A percentile compares a stretch with the other conserved stretches of the same genome.
Conservation (phyloP, 768 basidiomycete species). For the Mycena rebaudengoi region DNA sequence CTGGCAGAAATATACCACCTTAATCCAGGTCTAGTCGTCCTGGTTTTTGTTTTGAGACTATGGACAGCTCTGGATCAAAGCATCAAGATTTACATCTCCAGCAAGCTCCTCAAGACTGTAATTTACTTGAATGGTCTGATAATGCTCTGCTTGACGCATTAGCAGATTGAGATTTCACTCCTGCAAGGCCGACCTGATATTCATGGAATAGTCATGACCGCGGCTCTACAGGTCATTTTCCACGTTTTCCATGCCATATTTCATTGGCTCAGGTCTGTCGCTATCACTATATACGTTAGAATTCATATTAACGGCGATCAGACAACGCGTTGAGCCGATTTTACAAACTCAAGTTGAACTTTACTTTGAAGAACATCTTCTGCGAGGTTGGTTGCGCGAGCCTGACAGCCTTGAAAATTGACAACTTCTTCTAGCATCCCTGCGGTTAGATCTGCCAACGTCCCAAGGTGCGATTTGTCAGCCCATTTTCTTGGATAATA, state of each 20-base stretch:
- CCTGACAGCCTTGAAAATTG: no score
- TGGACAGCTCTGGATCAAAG: slow-evolving; percentile 11
- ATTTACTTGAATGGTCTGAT: no score
- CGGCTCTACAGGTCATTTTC: not conserved
- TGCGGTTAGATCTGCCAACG: no score
- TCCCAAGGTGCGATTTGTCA: no score
- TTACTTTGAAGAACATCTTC: slow-evolving; percentile 16
- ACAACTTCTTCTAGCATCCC: no score
- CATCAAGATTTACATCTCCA: not conserved
- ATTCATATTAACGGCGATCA: not conserved
- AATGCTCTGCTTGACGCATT: no score
- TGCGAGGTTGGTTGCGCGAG: not conserved
- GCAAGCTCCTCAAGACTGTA: slow-evolving; percentile 5
- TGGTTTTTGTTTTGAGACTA: slow-evolving; percentile 3
- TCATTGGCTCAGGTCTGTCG: slow-evolving; percentile 4
- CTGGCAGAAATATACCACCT: no score
- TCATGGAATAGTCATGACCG: not conserved
- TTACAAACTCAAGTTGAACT: not conserved
- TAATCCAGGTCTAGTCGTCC: not conserved
- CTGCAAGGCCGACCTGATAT: slow-evolving; percentile 6
- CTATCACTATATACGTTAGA: no score
- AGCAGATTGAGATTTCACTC: slow-evolving; percentile 20
- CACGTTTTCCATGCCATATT: not conserved
- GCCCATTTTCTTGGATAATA: no score
- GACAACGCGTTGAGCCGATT: not conserved